Percentiles rank a stretch among this genome's conserved stretches.
These are phyloP conservation scores for Parastagonospora avenae DNA, from an alignment of 2,329 filamentous ascomycete species.

Conservation along the genomic window DNA sequence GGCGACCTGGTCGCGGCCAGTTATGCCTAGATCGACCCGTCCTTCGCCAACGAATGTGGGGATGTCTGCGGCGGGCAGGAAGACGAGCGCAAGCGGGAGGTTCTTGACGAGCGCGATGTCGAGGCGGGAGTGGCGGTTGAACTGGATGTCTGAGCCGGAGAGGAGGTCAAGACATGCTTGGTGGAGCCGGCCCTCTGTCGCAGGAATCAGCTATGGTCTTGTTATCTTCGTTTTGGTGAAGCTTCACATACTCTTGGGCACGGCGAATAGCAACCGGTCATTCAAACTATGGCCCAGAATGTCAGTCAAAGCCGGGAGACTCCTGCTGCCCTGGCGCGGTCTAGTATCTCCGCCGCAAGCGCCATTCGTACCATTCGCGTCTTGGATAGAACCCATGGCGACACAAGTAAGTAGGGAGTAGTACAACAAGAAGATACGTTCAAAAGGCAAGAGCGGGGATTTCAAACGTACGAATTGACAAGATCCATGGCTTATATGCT, in stretches of 20 bases:
- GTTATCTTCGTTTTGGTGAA: background rate
- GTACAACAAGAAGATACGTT: slow-evolving; percentile 6
- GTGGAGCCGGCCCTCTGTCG: slow-evolving; percentile 86
- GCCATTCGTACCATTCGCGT: slow-evolving; percentile 25
- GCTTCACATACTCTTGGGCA: slow-evolving; percentile 86
- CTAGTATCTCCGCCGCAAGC: slow-evolving; percentile 24
- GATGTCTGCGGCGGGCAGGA: slow-evolving; percentile 96
- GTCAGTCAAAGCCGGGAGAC: slow-evolving; percentile 49
- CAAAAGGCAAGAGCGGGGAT: slow-evolving; percentile 9
- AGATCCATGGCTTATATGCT: slow-evolving; percentile 46
- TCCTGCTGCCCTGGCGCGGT: slow-evolving; percentile 38
- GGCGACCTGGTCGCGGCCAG: slow-evolving; percentile 87
- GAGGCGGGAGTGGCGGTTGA: slow-evolving; percentile 90
- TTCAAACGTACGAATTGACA: slow-evolving; percentile 46
- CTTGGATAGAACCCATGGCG: slow-evolving; percentile 29
- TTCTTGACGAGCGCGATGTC: slow-evolving; percentile 99
- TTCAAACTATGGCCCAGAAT: slow-evolving; percentile 69
- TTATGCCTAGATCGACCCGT: slow-evolving; percentile 91
- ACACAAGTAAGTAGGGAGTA: slow-evolving; percentile 1
- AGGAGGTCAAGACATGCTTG: slow-evolving; percentile 87
- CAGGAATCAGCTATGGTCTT: slow-evolving; percentile 10
- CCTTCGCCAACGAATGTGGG: slow-evolving; percentile 97
- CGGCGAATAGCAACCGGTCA: slow-evolving; percentile 90
- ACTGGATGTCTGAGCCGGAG: slow-evolving; percentile 93
- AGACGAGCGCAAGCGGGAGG: slow-evolving; percentile 90